Percentiles rank a stretch among this genome's conserved stretches.
These are phyloP conservation scores for Saturnispora saitoi DNA, from an alignment of 805 yeast species.

Conservation along the genomic window DNA sequence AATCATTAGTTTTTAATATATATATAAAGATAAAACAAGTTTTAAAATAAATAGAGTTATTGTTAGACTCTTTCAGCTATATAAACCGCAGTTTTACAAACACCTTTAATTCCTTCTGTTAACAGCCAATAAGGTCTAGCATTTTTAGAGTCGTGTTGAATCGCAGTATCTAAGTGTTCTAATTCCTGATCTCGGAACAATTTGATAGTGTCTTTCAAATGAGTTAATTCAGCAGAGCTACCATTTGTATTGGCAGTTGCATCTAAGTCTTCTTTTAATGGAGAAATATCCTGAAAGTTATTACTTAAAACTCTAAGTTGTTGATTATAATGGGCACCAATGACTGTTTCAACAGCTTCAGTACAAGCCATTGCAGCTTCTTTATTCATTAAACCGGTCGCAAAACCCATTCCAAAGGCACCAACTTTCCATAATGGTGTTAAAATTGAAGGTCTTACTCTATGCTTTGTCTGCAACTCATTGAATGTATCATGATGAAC, in stretches of 20 bases:
- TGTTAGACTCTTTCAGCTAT: slow-evolving; percentile 72
- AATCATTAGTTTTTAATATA: background rate
- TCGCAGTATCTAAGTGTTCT: slow-evolving; percentile 91
- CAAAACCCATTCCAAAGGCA: slow-evolving; percentile 77
- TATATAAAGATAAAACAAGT: too few relatives aligned
- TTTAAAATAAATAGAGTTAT: too few relatives aligned
- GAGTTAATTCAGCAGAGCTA: slow-evolving; percentile 47
- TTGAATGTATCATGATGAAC: slow-evolving; percentile 86
- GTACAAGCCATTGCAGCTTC: slow-evolving; percentile 99
- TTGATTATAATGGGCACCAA: slow-evolving; percentile 90
- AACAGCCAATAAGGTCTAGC: slow-evolving; percentile 88
- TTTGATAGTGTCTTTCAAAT: slow-evolving; percentile 54
- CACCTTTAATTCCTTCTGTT: slow-evolving; percentile 77
- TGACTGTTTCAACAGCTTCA: slow-evolving; percentile 96
- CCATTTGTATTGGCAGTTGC: slow-evolving; percentile 11
- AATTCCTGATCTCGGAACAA: slow-evolving; percentile 88
- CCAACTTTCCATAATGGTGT: slow-evolving; percentile 94
- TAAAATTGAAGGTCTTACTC: slow-evolving; percentile 85
- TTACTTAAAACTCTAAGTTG: slow-evolving; percentile 73
- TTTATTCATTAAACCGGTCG: slow-evolving; percentile 78
- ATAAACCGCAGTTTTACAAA: slow-evolving; percentile 85
- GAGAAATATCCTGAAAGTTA: slow-evolving; percentile 44
- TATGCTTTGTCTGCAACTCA: slow-evolving; percentile 56
- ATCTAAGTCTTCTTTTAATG: slow-evolving; percentile 22
- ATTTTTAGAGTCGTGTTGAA: slow-evolving; percentile 81